Percentiles rank a stretch among this genome's conserved stretches.
Evolutionary conservation across 2,329 filamentous ascomycete species (phyloP).

Genomic region (Hypoxylon sp.): DNA sequence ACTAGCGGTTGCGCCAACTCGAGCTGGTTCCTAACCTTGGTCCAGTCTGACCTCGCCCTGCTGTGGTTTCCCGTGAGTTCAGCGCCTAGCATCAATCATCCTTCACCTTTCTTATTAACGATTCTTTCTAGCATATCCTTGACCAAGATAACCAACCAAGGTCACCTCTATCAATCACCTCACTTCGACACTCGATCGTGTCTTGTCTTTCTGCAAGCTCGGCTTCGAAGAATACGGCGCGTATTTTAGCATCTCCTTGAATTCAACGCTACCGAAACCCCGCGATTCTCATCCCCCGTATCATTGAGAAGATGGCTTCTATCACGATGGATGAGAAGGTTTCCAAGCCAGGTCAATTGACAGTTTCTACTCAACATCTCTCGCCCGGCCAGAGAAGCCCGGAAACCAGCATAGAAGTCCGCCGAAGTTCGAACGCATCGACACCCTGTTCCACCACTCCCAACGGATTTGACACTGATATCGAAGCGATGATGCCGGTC

Average conservation of each 20-base stretch:
- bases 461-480: conserved; percentile 70
- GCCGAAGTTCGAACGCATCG: conserved; percentile 57
- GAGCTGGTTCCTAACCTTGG: conserved; percentile 16
- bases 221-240: conserved; percentile 17
- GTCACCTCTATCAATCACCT: conserved; percentile 2
- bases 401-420: conserved; percentile 50
- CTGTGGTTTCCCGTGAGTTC: conserved; percentile 29
- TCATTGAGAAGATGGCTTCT: conserved; percentile 39
- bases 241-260: conserved; percentile 35
- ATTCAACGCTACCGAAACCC: conserved; percentile 5
- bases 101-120: conserved; percentile 4
- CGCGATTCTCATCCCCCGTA: background rate
- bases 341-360: conserved; percentile 40
- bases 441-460: conserved; percentile 59
- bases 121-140: conserved; percentile 7
- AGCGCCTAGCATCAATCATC: background rate
- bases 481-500: conserved; percentile 65
- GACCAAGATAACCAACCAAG: background rate
- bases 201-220: conserved; percentile 3
- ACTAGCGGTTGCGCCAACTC: conserved; percentile 9
- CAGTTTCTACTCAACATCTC: conserved; percentile 41
- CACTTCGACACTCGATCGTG: background rate
- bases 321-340: conserved; percentile 35
- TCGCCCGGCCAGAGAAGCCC: conserved; percentile 40
- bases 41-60: conserved; percentile 5